Conservation (phyloP, 106 monocot species). For the Iris macrosiphon region DNA sequence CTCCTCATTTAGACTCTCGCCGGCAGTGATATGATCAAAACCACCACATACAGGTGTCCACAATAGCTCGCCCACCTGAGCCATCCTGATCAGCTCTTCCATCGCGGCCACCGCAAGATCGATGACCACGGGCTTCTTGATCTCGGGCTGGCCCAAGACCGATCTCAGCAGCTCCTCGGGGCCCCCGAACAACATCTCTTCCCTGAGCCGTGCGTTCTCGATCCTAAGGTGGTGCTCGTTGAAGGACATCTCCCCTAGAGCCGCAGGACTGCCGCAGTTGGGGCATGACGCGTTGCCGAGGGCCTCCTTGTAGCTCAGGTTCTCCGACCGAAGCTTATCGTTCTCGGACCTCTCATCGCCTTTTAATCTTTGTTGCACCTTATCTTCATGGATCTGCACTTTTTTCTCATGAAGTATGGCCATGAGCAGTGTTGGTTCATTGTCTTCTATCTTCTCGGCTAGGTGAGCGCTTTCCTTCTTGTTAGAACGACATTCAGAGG, state of each 20-base stretch:
- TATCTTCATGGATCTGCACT: too few relatives aligned
- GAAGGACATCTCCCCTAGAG: conserved; percentile 95
- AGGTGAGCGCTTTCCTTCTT: too few relatives aligned
- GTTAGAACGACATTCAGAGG: too few relatives aligned
- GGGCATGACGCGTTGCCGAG: conserved; percentile 84
- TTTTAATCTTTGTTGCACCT: too few relatives aligned
- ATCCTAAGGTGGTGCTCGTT: conserved; percentile 85
- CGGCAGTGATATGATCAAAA: conserved; percentile 9
- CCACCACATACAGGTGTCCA: conserved; percentile 41
- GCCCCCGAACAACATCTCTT: conserved; percentile 70
- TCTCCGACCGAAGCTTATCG: conserved; percentile 83
- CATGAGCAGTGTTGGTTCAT: too few relatives aligned
- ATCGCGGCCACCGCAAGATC: conserved; percentile 89
- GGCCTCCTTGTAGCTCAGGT: conserved; percentile 77
- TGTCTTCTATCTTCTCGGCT: too few relatives aligned
- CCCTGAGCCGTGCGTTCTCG: conserved; percentile 80
- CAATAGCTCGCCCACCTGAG: conserved; percentile 66
- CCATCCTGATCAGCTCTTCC: conserved; percentile 89
- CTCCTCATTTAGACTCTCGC: conserved; percentile 66
- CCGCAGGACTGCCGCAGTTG: conserved; percentile 86
- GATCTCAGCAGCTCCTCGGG: conserved; percentile 38
- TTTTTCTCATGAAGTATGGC: too few relatives aligned
- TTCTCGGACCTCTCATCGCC: conserved; percentile 72
- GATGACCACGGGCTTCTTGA: conserved; percentile 66
- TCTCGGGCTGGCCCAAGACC: conserved; percentile 27